These are phyloP conservation scores for Eutrema japonicum DNA, from an alignment of 345 rosid genomes.

Conservation along the genomic window DNA sequence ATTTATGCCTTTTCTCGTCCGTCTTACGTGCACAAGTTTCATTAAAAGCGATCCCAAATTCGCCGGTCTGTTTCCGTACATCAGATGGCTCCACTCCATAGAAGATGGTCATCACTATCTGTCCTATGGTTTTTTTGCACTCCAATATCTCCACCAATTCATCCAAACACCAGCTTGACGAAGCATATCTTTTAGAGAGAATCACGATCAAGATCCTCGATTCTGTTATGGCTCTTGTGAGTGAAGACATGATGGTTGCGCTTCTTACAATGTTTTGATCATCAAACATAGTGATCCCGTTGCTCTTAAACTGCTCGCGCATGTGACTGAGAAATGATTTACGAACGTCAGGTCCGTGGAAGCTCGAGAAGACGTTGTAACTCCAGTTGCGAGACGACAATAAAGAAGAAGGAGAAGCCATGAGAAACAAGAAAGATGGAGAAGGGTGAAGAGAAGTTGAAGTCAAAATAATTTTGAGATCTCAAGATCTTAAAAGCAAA, in stretches of 20 bases:
- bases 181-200: constrained; percentile 1
- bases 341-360: constrained; percentile 4
- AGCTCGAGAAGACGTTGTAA: background rate
- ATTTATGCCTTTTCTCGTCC: background rate
- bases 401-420: constrained; percentile 4
- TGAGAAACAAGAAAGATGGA: background rate
- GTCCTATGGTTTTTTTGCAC: background rate
- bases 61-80: background rate
- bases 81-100: background rate
- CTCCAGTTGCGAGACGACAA: background rate
- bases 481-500: too few relatives aligned
- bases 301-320: background rate
- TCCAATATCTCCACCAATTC: background rate
- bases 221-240: background rate
- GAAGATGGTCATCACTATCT: constrained; percentile 7
- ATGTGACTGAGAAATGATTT: constrained; percentile 5
- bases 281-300: background rate
- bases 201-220: constrained; percentile 2
- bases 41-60: background rate
- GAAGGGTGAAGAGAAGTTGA: background rate
- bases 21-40: too few relatives aligned
- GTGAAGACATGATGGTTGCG: background rate
- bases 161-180: background rate
- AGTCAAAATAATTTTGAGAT: background rate
- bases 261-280: background rate